Evolutionary conservation across 2,329 filamentous ascomycete species (phyloP).

Genomic region (Tolypocladium paradoxum): DNA sequence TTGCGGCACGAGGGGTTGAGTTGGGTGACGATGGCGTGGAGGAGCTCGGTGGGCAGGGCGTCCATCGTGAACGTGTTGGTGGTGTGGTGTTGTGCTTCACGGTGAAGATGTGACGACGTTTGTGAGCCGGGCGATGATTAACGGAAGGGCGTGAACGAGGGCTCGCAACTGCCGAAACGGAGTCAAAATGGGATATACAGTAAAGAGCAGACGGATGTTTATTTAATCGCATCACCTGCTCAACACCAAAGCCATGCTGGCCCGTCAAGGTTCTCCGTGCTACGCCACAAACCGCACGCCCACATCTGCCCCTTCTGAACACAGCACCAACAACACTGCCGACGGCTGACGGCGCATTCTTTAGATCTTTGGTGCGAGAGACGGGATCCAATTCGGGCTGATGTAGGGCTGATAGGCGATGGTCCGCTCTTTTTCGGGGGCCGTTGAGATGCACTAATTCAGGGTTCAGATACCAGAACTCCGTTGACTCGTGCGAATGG

Average conservation of each 20-base stretch:
- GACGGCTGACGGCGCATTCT: not conserved
- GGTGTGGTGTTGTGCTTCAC: not conserved
- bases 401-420: not conserved
- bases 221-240: not conserved
- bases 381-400: too few relatives aligned
- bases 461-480: not conserved
- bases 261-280: not conserved
- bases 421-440: not conserved
- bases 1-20: slow-evolving; percentile 12
- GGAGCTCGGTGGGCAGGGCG: slow-evolving; percentile 18
- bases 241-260: not conserved
- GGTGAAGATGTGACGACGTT: not conserved
- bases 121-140: not conserved
- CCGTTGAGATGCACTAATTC: not conserved
- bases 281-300: not conserved
- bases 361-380: not conserved
- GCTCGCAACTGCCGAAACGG: not conserved
- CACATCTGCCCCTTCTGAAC: not conserved
- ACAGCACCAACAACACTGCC: not conserved
- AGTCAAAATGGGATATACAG: not conserved
- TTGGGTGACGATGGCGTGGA: slow-evolving; percentile 16
- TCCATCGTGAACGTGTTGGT: slow-evolving; percentile 12
- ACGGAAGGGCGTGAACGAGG: not conserved
- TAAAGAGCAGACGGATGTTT: not conserved
- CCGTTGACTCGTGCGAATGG: not conserved